Percentiles rank a stretch among this genome's conserved stretches.
Evolutionary conservation across 345 rosid genomes (phyloP).

Genomic region (Euphorbia tirucalli): DNA sequence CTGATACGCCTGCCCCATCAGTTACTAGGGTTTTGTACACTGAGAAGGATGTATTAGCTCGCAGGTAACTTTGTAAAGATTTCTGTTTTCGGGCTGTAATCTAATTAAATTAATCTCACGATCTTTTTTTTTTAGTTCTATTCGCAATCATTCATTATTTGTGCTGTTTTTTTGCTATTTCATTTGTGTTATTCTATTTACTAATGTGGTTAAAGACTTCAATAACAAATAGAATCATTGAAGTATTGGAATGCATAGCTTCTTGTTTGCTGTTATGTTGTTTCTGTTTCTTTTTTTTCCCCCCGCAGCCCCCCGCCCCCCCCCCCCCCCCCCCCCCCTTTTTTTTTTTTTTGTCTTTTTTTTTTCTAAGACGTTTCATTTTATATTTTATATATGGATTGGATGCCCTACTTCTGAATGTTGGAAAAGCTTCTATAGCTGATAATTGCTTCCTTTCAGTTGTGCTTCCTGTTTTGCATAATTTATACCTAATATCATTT

Average conservation of each 20-base stretch:
- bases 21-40: constrained; percentile 83
- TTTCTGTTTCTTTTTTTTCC: not conserved
- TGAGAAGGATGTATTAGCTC: constrained; percentile 74
- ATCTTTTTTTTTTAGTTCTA: not conserved
- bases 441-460: not conserved
- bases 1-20: constrained; percentile 82
- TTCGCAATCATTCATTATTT: not conserved
- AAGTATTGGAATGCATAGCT: not conserved
- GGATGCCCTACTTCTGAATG: not conserved
- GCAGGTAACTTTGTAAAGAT: constrained; percentile 43
- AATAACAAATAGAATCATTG: not conserved
- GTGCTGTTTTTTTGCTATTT: not conserved
- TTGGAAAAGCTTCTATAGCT: not conserved
- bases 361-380: not conserved
- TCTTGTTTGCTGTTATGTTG: not conserved
- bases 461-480: not conserved
- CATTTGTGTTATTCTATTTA: not conserved
- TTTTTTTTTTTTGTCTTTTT: too few species aligned
- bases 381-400: not conserved
- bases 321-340: too few species aligned
- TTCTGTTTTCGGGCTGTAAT: constrained; percentile 2
- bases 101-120: not conserved
- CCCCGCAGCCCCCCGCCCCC: too few species aligned
- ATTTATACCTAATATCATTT: not conserved
- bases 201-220: not conserved